Conservation (phyloP, 257 asterid species). For the Nicotiana undulata region DNA sequence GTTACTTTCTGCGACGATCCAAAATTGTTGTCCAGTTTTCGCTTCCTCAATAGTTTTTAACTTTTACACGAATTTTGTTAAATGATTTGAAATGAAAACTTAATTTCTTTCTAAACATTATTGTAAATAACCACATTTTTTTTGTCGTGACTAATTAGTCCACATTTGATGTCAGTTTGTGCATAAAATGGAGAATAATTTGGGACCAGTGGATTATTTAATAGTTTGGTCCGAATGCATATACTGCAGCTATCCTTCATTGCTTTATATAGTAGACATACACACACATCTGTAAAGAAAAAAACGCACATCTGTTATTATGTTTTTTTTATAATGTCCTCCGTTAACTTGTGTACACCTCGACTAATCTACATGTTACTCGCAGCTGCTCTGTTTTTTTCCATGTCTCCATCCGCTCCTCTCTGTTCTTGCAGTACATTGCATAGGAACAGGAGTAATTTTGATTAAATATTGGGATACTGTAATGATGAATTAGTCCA, state of each 20-base stretch:
- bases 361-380: too few species aligned
- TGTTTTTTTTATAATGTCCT: too few species aligned
- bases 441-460: neutral
- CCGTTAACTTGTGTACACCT: too few species aligned
- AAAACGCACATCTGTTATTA: too few species aligned
- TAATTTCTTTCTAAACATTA: neutral
- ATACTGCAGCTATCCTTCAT: neutral
- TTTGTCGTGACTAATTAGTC: neutral
- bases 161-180: neutral
- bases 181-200: neutral
- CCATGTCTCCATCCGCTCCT: neutral
- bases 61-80: neutral
- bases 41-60: neutral
- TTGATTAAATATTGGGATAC: neutral
- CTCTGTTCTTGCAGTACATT: neutral
- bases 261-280: neutral
- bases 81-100: neutral
- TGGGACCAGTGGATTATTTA: neutral
- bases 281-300: neutral
- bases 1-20: neutral
- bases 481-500: neutral
- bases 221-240: neutral
- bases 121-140: neutral
- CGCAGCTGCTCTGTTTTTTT: too few species aligned
- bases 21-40: neutral